Percentiles rank a stretch among this genome's conserved stretches.
Conservation (phyloP, 257 asterid species). For the Lycium ferocissimum region DNA sequence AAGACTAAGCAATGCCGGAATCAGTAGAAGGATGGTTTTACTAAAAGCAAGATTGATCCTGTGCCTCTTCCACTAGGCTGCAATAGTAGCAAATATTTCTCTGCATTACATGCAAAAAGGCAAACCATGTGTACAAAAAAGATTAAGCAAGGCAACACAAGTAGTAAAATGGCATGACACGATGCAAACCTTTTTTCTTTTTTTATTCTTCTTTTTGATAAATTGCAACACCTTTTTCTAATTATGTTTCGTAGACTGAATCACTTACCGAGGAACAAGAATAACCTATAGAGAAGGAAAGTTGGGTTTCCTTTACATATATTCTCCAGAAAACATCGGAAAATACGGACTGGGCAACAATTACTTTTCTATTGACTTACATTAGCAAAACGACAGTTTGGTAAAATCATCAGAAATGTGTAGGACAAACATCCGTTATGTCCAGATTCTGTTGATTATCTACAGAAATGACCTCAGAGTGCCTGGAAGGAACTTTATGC, state of each 20-base stretch:
- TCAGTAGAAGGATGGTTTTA: slow-evolving; percentile 22
- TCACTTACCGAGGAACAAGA: not conserved
- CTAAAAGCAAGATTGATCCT: not conserved
- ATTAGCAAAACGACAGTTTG: not conserved
- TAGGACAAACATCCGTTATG: not conserved
- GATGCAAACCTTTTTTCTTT: not conserved
- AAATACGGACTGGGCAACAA: not conserved
- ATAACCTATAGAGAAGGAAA: not conserved
- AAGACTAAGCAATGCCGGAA: slow-evolving; percentile 7
- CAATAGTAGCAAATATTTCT: not conserved
- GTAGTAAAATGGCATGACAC: not conserved
- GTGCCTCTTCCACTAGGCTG: not conserved
- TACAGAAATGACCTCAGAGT: not conserved
- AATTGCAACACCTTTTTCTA: not conserved
- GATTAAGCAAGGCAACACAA: not conserved
- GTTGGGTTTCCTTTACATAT: not conserved
- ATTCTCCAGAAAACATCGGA: not conserved
- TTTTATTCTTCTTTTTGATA: not conserved
- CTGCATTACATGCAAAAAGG: not conserved
- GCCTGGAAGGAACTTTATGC: not conserved
- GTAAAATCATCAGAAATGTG: not conserved
- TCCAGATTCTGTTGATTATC: not conserved
- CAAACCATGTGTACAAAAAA: not conserved
- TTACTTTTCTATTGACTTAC: not conserved
- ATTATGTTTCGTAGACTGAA: not conserved